These are phyloP conservation scores for Alternaria alternata DNA, from an alignment of 2,329 filamentous ascomycete genomes.

Conservation along the genomic window DNA sequence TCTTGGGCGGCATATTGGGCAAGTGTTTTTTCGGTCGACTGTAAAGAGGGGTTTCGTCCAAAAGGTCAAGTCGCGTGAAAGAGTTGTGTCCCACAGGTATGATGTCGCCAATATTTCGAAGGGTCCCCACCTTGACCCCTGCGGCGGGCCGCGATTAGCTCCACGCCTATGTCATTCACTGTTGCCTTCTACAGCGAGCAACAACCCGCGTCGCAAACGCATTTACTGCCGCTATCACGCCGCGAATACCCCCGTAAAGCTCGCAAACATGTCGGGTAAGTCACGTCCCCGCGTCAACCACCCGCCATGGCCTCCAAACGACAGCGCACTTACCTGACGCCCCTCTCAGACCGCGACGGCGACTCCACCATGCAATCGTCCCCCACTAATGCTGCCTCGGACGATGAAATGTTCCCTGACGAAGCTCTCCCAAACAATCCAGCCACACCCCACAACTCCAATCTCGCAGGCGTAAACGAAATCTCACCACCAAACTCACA, in stretches of 20 bases:
- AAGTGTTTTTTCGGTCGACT: not conserved
- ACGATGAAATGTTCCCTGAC: conserved; percentile 55
- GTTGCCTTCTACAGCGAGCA: conserved; percentile 10
- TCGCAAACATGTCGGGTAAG: conserved; percentile 24
- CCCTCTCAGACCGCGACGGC: conserved; percentile 58
- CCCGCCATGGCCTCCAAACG: conserved; percentile 24
- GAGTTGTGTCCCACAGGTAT: not conserved
- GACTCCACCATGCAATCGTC: conserved; percentile 65
- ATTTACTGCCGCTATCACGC: conserved; percentile 2
- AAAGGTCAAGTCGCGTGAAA: not conserved
- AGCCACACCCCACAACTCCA: conserved; percentile 52
- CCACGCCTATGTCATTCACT: conserved; percentile 17
- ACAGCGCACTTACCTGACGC: conserved; percentile 18
- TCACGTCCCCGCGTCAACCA: not conserved
- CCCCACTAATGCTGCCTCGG: conserved; percentile 44
- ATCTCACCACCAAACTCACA: conserved; percentile 66
- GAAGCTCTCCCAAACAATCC: conserved; percentile 48
- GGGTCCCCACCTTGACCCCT: conserved; percentile 14
- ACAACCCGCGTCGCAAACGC: conserved; percentile 10
- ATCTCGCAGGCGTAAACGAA: conserved; percentile 50
- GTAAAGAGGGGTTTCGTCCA: not conserved
- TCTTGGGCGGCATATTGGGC: conserved; percentile 45
- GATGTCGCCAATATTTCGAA: conserved; percentile 22
- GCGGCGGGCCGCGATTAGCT: conserved; percentile 22
- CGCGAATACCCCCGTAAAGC: not conserved